Evolutionary conservation across 2,329 filamentous ascomycete species (phyloP).

Genomic region (Fusarium camptoceras): DNA sequence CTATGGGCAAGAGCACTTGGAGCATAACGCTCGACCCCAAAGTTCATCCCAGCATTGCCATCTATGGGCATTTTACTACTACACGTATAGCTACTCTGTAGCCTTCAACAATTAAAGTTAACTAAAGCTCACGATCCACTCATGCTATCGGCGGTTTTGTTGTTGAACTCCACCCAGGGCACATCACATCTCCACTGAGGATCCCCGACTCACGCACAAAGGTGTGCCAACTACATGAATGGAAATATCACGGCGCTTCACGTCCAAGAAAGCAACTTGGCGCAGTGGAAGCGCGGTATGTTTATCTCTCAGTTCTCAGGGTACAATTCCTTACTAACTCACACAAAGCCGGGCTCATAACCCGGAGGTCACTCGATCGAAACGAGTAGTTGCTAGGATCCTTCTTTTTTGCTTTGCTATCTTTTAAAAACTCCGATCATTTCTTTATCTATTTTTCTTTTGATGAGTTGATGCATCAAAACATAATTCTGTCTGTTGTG

Average conservation of each 20-base stretch:
- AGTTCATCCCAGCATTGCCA: not conserved
- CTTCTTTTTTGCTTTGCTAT: not conserved
- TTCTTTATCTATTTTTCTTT: not conserved
- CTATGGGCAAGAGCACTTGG: not conserved
- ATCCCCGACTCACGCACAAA: constrained; percentile 7
- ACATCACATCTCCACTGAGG: constrained; percentile 14
- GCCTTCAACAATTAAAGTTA: not conserved
- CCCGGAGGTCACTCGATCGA: constrained; percentile 29
- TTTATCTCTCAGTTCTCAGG: not conserved
- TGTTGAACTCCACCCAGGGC: constrained; percentile 11
- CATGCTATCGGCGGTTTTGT: not conserved
- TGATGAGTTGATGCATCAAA: not conserved
- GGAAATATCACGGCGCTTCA: not conserved
- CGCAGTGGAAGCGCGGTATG: constrained; percentile 30
- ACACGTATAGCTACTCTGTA: not conserved
- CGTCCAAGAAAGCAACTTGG: constrained; percentile 24
- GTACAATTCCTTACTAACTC: constrained; percentile 7
- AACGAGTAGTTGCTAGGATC: constrained; percentile 26
- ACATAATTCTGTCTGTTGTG: not conserved
- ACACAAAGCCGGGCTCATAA: constrained; percentile 26
- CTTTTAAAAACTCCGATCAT: not conserved
- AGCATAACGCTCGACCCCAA: not conserved
- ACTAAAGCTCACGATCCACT: not conserved
- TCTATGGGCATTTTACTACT: not conserved
- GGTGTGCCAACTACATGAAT: not conserved